Conservation (phyloP, 176 grass and related monocot species). For the Musa troglodytarum region DNA sequence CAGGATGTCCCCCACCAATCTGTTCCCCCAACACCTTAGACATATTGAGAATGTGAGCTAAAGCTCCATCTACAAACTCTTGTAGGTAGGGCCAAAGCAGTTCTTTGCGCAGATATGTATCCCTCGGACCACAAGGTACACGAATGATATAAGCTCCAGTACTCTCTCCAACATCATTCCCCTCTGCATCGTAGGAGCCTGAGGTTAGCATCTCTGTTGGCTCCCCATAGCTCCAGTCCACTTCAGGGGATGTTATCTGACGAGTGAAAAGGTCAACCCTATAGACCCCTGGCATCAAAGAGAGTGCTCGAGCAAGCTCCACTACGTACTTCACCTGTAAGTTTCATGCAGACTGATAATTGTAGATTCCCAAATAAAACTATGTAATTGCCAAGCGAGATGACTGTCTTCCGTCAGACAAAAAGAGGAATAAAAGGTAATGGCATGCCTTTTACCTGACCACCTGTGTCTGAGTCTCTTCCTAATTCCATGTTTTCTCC, state of each 20-base stretch:
- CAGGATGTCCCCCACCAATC: slow-evolving; percentile 57
- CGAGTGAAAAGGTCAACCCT: slow-evolving; percentile 92
- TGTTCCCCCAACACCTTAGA: slow-evolving; percentile 75
- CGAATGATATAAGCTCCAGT: slow-evolving; percentile 81
- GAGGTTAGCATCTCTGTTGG: slow-evolving; percentile 80
- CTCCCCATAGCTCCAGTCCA: slow-evolving; percentile 96
- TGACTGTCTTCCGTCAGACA: neutral
- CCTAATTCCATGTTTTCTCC: slow-evolving; percentile 99
- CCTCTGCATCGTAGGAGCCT: slow-evolving; percentile 52
- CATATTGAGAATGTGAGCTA: slow-evolving; percentile 92
- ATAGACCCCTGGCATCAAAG: slow-evolving; percentile 93
- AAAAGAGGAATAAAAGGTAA: neutral
- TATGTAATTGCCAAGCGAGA: neutral
- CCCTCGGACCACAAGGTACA: slow-evolving; percentile 64
- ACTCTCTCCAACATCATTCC: slow-evolving; percentile 51
- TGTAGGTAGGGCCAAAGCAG: slow-evolving; percentile 84
- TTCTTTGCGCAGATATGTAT: slow-evolving; percentile 73
- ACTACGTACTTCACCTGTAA: slow-evolving; percentile 88
- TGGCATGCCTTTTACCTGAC: slow-evolving; percentile 51
- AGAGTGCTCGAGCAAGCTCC: slow-evolving; percentile 77
- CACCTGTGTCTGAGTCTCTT: slow-evolving; percentile 86
- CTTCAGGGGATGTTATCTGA: slow-evolving; percentile 79
- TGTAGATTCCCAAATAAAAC: neutral
- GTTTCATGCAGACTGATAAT: neutral
- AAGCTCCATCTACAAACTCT: slow-evolving; percentile 79